These are phyloP conservation scores for Acanthamoeba castellanii DNA, from an alignment of 208 protist species.

Conservation along the genomic window DNA sequence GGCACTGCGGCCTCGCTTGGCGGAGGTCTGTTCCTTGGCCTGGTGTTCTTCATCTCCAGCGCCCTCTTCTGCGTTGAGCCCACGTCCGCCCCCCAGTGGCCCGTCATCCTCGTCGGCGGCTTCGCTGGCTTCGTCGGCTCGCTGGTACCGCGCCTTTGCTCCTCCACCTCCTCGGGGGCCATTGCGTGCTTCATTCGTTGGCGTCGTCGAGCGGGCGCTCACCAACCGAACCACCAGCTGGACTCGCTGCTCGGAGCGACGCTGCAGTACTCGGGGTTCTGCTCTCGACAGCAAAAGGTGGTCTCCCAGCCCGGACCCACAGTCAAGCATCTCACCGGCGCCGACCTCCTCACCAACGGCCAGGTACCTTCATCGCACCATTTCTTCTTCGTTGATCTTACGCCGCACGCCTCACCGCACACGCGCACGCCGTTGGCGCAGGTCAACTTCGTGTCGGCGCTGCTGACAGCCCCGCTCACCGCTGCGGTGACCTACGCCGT, in stretches of 20 bases:
- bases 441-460: slow-evolving; percentile 65
- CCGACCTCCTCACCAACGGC: slow-evolving; percentile 77
- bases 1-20: slow-evolving; percentile 64
- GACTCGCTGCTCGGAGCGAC: slow-evolving; percentile 82
- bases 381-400: slow-evolving; percentile 4
- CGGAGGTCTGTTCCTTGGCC: slow-evolving; percentile 81
- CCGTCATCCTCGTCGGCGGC: slow-evolving; percentile 74
- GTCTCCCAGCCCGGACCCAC: slow-evolving; percentile 18
- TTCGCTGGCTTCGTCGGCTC: slow-evolving; percentile 79
- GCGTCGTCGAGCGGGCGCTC: neutral
- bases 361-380: slow-evolving; percentile 72
- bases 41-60: slow-evolving; percentile 69
- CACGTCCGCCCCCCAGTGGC: neutral
- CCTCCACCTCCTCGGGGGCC: neutral
- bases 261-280: slow-evolving; percentile 79
- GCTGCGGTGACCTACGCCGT: slow-evolving; percentile 1
- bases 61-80: neutral
- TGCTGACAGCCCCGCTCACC: slow-evolving; percentile 48
- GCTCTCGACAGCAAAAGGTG: slow-evolving; percentile 55
- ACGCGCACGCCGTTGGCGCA: neutral
- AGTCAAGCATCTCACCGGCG: slow-evolving; percentile 70
- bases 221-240: slow-evolving; percentile 16
- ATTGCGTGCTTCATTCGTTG: neutral
- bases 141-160: slow-evolving; percentile 29
- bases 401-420: neutral